Evolutionary conservation across 2,329 filamentous ascomycete species (phyloP), one percentile per base, ranked within the genome.

Genomic region (Fusarium odoratissimum): DNA sequence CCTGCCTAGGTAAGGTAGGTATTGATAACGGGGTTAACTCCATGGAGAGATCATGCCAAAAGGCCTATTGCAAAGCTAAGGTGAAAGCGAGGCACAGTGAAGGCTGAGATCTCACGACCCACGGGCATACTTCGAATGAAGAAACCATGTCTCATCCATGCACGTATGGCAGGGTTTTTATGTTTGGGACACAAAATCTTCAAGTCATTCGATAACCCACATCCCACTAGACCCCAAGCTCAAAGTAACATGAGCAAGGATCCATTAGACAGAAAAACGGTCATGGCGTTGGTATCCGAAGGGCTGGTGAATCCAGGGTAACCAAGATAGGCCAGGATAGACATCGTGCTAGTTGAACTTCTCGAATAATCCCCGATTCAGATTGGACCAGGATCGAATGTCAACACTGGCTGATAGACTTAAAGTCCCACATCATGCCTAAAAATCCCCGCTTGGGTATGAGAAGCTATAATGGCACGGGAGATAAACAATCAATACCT

Each of bases 121-220:
- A 37, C 60, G 44, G 51, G 44, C 59, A 60, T n/a, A 38, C 9
- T 25, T 51, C 40, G 56, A 51, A 59, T 40, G 40, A 42, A 17
- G 38, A 30, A 52, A 33, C 49, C 40, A 46, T 25, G 58, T 51
- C 42, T 30, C 14, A 59, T 49, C 56, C 33, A 41, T 37, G 40
- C 14, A 44, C 14, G 13, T 28, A 23, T 56, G 38, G 44, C 45
- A 62, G 35, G 56, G 49, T 45, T 54, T 55, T 40, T 30, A 45
- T 62, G 25, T 46, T 30, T 30, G n/a, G 44, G 42, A 28, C 17
- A 42, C 64, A 44, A 46, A 37, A 25, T 41, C 31, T 57, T 35
- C 35, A 64, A 58, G 67, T 73, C 70, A 71, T 69, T 59, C 71
- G 58, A 71, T 71, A 73, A 73, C 66, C 71, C 71, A 73, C 62